Evolutionary conservation across 73 alveolate species (phyloP).

Genomic region (Breviolum minutum): DNA sequence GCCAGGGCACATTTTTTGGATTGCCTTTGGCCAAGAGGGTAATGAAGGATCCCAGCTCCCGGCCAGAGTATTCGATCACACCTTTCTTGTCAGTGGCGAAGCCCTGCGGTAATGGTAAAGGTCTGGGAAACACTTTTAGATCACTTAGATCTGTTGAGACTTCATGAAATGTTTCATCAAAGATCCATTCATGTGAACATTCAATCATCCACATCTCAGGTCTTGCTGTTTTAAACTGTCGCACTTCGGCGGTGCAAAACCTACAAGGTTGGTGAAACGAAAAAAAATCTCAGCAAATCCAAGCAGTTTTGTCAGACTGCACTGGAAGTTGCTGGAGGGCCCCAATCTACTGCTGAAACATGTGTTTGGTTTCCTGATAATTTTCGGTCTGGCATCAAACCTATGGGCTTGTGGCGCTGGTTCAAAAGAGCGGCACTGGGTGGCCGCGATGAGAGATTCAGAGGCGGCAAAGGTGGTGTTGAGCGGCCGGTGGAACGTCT

Average conservation of each 20-base stretch:
- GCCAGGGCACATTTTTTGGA: slow-evolving; percentile 36
- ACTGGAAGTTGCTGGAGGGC: slow-evolving; percentile 11
- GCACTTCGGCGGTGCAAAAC: neutral
- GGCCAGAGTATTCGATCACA: slow-evolving; percentile 64
- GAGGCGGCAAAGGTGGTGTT: slow-evolving; percentile 9
- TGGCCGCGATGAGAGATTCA: slow-evolving; percentile 23
- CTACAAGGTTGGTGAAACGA: neutral
- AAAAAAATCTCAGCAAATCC: neutral
- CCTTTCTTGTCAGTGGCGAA: slow-evolving; percentile 82
- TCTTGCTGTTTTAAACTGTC: neutral
- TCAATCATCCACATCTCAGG: neutral
- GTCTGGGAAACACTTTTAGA: neutral
- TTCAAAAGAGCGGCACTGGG: slow-evolving; percentile 30
- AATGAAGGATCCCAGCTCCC: slow-evolving; percentile 72
- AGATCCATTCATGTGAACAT: too few species aligned
- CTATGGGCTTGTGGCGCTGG: slow-evolving; percentile 66
- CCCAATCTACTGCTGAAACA: slow-evolving; percentile 36
- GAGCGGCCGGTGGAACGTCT: neutral
- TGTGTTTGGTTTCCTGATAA: neutral
- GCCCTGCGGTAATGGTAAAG: neutral
- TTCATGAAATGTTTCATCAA: too few species aligned
- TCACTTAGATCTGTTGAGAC: too few species aligned
- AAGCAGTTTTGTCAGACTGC: neutral
- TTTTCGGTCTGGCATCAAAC: slow-evolving; percentile 7
- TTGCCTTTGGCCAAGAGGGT: slow-evolving; percentile 77